Base-by-base conservation (phyloP, 192 early-diverging fungal genomes). In the Mortierella hygrophila region DNA sequence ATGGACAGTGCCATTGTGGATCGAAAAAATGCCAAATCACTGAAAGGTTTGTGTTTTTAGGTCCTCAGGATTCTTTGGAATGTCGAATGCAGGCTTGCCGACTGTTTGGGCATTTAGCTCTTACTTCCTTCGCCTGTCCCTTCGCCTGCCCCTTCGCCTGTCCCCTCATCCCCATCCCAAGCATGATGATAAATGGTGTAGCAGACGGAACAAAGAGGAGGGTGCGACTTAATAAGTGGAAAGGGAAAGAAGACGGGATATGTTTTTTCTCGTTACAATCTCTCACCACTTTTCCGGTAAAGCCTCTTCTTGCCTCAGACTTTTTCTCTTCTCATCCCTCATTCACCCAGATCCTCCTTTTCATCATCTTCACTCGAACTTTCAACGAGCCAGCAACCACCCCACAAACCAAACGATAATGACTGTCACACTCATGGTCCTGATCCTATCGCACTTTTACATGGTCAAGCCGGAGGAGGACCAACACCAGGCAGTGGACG, bases 361-460 rank as follows among this genome's bases (percentile, higher is more conserved):
- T 6, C 13, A 4, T 70, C 18, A 18, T 40, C 38, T 40, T 40
- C 0, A 23, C n/a, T 23, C n/a, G 6, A 6, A 6, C 23, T 57
- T 18, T 38, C 35, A 70, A 32, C 35, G 15, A 18, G 5, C 5
- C 72, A 18, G 26, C 23, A 35, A 13, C 4, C 6, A 29, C 46
- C 38, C 46, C n/a, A 54, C 26, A 20, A 55, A 70, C 52, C 20
- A 54, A 71, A 40, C 29, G 23, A 16, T 38, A 29, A 81, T 75
- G 73, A 40, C 65, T 13, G 52, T 82, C 26, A 55, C 70, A 9
- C 72, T 83, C 0, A 21, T 83, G 0, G 63, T 83, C 26, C 68
- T 83, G 15, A 75, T 83, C 40, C 72, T 83, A 16, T 83, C 82
- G 1, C 82, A 83, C 44, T 70, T 83, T 38, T 83, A 83, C 54